Evolutionary conservation across 2,329 filamentous ascomycete species (phyloP), one percentile per base, ranked within the genome.

Genomic region (Lecanicillium sp.): DNA sequence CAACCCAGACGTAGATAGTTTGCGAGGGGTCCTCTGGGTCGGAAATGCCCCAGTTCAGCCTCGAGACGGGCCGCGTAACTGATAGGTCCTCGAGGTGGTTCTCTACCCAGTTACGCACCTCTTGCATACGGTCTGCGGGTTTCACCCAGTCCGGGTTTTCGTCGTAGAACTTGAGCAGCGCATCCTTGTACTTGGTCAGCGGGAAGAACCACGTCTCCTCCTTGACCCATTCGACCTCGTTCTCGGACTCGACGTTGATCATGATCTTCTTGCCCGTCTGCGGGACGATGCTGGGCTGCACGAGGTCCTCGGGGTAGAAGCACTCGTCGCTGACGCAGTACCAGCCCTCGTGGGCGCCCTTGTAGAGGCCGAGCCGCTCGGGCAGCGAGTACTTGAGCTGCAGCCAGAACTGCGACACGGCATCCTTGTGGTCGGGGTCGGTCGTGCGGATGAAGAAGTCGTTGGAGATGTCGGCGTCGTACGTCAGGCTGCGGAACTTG

Each of bases 1-100:
- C 94, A 0, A 98, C 78, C 93, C 93, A 98, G 26, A 98, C 94
- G 60, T 98, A 98, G 50, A 98, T 91, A 3, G 90, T 97, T 66
- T 97, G 93, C 15, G 73, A 79, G 0, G 78, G 71, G 59, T 98
- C 93, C 45, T 83, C 84, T 0, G 93, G 93, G 21, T 96, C 93
- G 6, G 76, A 82, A 49, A 98, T 86, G 3, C 93, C 93, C 93
- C 93, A 98, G 20, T 72, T 78, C 33, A 97, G 67, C 40, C 93
- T 79, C 47, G 84, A 80, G 3, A 77, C 72, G 0, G 93, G 93
- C 23, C 94, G 78, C 2, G 91, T 97, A 43, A 96, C 80, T 3
- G 90, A 96, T 12, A 98, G 75, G 62, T 98, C 93, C 58, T 87
- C 80, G 1, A 98, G 75, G 6, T 89, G 84, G 45, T 83, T 76